phyloP scores from a whole-genome alignment of 176 grass and related monocot genomes.

The Triticum timopheevii region DNA sequence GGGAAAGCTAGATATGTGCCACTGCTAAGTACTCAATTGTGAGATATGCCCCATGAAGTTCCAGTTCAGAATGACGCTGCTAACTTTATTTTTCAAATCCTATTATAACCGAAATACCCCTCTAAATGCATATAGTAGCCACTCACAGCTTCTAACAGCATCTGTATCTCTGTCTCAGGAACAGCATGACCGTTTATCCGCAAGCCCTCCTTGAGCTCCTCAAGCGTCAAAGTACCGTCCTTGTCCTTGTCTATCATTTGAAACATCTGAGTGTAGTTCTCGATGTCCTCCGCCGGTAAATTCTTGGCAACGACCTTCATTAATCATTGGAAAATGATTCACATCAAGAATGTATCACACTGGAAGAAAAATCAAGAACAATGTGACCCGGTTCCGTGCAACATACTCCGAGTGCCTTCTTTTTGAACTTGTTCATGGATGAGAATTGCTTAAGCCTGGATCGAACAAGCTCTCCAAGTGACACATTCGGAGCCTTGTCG shows the following conservation, averaged over 20 bases:
- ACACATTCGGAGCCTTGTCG: conserved; percentile 62
- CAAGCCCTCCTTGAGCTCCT: conserved; percentile 77
- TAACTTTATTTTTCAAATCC: neutral
- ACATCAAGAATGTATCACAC: neutral
- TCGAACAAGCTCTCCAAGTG: conserved; percentile 74
- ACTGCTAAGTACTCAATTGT: neutral
- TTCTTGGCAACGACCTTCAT: conserved; percentile 73
- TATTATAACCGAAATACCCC: neutral
- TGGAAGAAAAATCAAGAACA: conserved; percentile 11
- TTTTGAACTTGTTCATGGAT: conserved; percentile 94
- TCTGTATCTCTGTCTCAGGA: conserved; percentile 64
- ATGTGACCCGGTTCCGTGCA: neutral
- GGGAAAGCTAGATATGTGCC: neutral
- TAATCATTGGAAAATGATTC: conserved; percentile 18
- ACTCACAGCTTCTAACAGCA: conserved; percentile 89
- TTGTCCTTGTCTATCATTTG: conserved; percentile 83
- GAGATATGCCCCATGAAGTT: neutral
- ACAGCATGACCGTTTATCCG: conserved; percentile 52
- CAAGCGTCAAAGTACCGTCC: conserved; percentile 57
- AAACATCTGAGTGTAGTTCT: conserved; percentile 70
- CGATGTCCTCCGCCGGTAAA: conserved; percentile 65
- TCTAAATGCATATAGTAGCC: neutral
- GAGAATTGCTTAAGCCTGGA: conserved; percentile 84
- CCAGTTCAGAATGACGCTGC: neutral
- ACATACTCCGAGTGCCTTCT: conserved; percentile 83